Percentiles rank a stretch among this genome's conserved stretches.
Conservation (phyloP, 495 filamentous ascomycete species). For the Neurospora sp. region DNA sequence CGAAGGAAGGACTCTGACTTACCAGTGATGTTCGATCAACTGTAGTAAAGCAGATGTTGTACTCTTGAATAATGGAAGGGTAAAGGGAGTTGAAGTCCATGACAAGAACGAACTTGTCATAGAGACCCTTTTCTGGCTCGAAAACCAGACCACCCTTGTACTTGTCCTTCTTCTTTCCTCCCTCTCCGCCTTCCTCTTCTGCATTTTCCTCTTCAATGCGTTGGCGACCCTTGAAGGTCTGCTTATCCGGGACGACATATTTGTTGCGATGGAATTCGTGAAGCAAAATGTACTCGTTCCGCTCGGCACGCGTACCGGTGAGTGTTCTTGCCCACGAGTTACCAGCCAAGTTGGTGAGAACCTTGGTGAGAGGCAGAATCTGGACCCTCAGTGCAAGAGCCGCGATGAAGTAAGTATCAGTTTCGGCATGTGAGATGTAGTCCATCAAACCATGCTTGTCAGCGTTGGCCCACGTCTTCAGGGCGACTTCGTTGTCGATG, state of each 20-base stretch:
- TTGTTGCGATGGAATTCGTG: constrained; percentile 95
- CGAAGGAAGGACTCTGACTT: constrained; percentile 10
- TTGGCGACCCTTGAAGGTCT: constrained; percentile 55
- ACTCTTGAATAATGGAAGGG: constrained; percentile 98
- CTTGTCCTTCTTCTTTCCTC: constrained; percentile 92
- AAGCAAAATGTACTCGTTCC: constrained; percentile 97
- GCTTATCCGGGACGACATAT: constrained; percentile 94
- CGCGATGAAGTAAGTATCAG: constrained; percentile 91
- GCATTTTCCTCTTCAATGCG: constrained; percentile 54
- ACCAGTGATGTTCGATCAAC: constrained; percentile 65
- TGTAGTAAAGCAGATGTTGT: constrained; percentile 98
- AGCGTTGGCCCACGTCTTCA: constrained; percentile 79
- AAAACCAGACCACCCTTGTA: constrained; percentile 98
- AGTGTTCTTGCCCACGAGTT: constrained; percentile 97
- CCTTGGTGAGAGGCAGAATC: constrained; percentile 86
- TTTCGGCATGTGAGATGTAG: constrained; percentile 83
- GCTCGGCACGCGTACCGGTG: constrained; percentile 89
- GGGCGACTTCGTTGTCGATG: constrained; percentile 72
- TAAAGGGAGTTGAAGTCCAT: constrained; percentile 99
- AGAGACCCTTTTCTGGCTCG: constrained; percentile 92
- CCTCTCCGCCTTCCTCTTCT: constrained; percentile 52
- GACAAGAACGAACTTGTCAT: constrained; percentile 92
- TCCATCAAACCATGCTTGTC: constrained; percentile 76
- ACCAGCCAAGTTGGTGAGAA: constrained; percentile 90
- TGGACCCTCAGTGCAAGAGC: constrained; percentile 80